phyloP scores from a whole-genome alignment of 1,139 yeast species.

The Pichiaceae sp. region DNA sequence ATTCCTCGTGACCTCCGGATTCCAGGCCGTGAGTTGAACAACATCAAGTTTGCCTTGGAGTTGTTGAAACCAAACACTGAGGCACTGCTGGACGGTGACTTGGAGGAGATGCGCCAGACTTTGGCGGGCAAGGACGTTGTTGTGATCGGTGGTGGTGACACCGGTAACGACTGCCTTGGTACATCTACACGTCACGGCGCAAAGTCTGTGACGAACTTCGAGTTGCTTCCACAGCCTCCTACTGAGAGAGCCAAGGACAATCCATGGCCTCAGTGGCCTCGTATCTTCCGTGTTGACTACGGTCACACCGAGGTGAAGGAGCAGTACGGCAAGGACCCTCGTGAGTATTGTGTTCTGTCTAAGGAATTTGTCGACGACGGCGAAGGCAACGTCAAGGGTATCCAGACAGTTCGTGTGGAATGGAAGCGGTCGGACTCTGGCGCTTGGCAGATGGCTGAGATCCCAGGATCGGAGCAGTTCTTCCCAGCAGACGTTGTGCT shows the following conservation, averaged over 20 bases:
- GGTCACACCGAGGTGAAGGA: slow-evolving; percentile 94
- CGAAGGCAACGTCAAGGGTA: slow-evolving; percentile 87
- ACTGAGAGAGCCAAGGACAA: slow-evolving; percentile 81
- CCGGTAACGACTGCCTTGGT: slow-evolving; percentile 98
- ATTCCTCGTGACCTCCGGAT: slow-evolving; percentile 92
- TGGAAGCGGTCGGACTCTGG: slow-evolving; percentile 96
- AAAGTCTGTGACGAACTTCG: slow-evolving; percentile 90
- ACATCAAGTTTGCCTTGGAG: slow-evolving; percentile 93
- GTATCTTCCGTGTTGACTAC: slow-evolving; percentile 94
- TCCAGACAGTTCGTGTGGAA: slow-evolving; percentile 93
- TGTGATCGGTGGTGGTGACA: slow-evolving; percentile 99
- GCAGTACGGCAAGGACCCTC: slow-evolving; percentile 95
- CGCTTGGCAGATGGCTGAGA: slow-evolving; percentile 98
- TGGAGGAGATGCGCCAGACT: slow-evolving; percentile 65
- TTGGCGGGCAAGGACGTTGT: slow-evolving; percentile 83
- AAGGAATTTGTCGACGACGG: slow-evolving; percentile 95
- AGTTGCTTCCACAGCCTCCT: slow-evolving; percentile 89
- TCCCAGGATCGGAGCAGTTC: slow-evolving; percentile 88
- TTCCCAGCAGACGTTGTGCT: slow-evolving; percentile 93
- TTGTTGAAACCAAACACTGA: slow-evolving; percentile 83
- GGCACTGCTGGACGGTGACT: slow-evolving; percentile 74
- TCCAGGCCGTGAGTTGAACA: slow-evolving; percentile 86
- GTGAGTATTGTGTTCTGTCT: slow-evolving; percentile 91
- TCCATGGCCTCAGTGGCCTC: slow-evolving; percentile 99
- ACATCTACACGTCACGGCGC: slow-evolving; percentile 98